Evolutionary conservation across 768 basidiomycete genomes (phyloP), one percentile per base, ranked within the genome.

Genomic region (Megacollybia marginata): DNA sequence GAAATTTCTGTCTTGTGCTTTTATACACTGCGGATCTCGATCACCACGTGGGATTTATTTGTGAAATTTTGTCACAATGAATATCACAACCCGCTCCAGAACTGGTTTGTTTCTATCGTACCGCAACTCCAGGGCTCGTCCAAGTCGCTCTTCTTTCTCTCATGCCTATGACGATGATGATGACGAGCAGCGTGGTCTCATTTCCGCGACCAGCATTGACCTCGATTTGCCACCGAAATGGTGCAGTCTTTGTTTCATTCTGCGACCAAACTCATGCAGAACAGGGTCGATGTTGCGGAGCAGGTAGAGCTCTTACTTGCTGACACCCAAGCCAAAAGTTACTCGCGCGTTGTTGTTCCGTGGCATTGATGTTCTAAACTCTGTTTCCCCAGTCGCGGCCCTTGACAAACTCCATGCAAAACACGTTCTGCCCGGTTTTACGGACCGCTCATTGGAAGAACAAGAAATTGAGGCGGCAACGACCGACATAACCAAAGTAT

Each of bases 351-450:
- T 52, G 46, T 54, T 48, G 11, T 48, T 34, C 52, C 47, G 48
- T 35, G 48, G 55, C 54, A 51, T 50, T 35, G 49, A 45, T 43
- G 48, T 43, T 52, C 55, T 57, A 52, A 55, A 52, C 46, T 50
- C 46, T 34, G 55, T 48, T 47, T 56, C 56, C 49, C 55, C 65
- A 98, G 96, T 98, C 61, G 67, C 74, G n/a, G 69, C 79, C 7
- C 83, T 99, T 36, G 96, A 98, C 66, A 96, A 89, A 65, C 81
- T 99, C 5, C 95, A 99, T 57, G 90, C 95, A 55, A 96, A 90
- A 64, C 94, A 96, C 65, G 87, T 86, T 50, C 79, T 99, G 6
- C 96, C 96, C 55, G 95, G 94, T 1, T 99, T 99, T 65, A 80
- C 92, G 62, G 96, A 99, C 78, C 87, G 96, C 47, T 74, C 88